Evolutionary conservation across 2,329 filamentous ascomycete genomes (phyloP), one percentile per base, ranked within the genome.

Genomic region (Rutstroemia sydowiana): DNA sequence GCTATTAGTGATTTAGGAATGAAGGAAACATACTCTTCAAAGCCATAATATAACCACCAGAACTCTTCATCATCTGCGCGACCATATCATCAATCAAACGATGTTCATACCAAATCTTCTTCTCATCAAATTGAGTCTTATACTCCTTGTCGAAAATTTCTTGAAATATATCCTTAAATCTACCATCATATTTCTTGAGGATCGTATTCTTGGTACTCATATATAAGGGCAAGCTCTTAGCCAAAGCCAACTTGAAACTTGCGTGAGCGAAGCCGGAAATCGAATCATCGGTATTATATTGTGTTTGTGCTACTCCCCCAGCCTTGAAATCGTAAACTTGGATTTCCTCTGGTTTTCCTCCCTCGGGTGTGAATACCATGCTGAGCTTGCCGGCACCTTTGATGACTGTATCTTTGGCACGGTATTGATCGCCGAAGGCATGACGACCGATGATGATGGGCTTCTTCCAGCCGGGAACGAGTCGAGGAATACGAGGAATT

Each of bases 191-290:
- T 72, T 91, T 92, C 80, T 98, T 98, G 63, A 98, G 77, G 65
- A 98, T 98, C 63, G 93, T 98, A 80, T 97, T 97, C 86, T 98
- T 98, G 73, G 93, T 98, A 80, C 89, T 95, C 92, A 97, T 95
- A 78, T 97, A 98, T 66, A 98, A 78, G n/a, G 93, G 93, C 61
- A 95, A 76, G 58, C 77, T 77, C 81, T 95, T 93, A 71, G 82
- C 77, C 42, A 97, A 75, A 31, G 93, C 92, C 61, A 96, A 82
- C 83, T 96, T 95, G 83, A 98, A 97, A 62, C 85, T 91, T 57
- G 93, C 87, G 69, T 97, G 93, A 52, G 93, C 93, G 66, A 98
- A 98, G 56, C 93, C 93, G 51, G 77, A 75, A 71, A 98, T 98
- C 68, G 87, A 93, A 70, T 96, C 93, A 66, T 93, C 85, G 23